phyloP scores from a whole-genome alignment of 2,329 filamentous ascomycete genomes.

The Colletotrichum limetticola region DNA sequence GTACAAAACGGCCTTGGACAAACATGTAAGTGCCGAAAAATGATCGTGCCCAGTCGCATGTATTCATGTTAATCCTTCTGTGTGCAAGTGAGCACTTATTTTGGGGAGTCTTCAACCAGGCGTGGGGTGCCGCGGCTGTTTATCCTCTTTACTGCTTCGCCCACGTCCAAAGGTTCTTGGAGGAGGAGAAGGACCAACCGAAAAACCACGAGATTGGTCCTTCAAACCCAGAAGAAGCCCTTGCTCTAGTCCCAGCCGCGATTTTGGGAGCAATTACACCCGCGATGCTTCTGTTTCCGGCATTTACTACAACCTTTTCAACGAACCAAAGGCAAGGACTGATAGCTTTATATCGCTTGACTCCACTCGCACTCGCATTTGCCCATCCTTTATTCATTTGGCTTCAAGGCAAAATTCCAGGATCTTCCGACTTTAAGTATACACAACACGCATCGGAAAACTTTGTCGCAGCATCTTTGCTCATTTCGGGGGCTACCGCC shows the following conservation, averaged over 20 bases:
- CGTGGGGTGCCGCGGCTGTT: conserved; percentile 11
- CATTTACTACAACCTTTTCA: background rate
- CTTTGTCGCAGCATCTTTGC: background rate
- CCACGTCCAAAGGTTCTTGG: background rate
- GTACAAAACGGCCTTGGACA: background rate
- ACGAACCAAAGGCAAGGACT: background rate
- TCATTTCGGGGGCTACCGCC: background rate
- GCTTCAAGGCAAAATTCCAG: background rate
- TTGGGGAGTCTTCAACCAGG: conserved; percentile 14
- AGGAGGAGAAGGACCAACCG: background rate
- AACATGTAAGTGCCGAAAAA: background rate
- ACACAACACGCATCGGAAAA: background rate
- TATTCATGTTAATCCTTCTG: background rate
- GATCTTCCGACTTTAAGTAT: background rate
- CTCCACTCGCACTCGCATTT: background rate
- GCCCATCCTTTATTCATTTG: background rate
- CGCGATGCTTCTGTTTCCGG: background rate
- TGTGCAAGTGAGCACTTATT: background rate
- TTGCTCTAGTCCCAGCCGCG: background rate
- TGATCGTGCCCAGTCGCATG: background rate
- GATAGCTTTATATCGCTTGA: conserved; percentile 12
- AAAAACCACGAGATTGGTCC: background rate
- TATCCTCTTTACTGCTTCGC: conserved; percentile 20
- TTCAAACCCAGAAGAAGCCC: background rate
- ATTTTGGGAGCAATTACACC: background rate